Evolutionary conservation across 2,329 filamentous ascomycete genomes (phyloP).

Genomic region (Penicillium sp.): DNA sequence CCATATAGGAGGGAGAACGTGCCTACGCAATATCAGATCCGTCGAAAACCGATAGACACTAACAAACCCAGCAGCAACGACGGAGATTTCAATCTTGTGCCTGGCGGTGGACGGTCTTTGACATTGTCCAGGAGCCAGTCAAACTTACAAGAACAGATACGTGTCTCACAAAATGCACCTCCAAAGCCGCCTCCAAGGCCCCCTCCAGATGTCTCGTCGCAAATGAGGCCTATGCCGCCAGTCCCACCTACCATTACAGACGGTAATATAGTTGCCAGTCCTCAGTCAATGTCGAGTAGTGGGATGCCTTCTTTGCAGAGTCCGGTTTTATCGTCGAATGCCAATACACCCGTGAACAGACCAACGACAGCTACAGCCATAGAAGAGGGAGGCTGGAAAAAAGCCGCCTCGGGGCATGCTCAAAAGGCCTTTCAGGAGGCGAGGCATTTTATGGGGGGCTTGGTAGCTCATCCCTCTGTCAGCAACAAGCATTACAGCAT

Average conservation of each 20-base stretch:
- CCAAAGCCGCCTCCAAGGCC: background rate
- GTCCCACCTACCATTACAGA: background rate
- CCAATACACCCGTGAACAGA: background rate
- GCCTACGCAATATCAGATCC: slow-evolving; percentile 10
- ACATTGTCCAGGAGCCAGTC: background rate
- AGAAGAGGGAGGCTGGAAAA: slow-evolving; percentile 5
- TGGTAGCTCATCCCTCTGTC: slow-evolving; percentile 61
- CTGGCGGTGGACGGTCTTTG: background rate
- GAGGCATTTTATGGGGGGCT: slow-evolving; percentile 61
- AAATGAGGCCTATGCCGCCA: background rate
- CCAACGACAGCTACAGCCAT: background rate
- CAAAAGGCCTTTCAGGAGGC: slow-evolving; percentile 49
- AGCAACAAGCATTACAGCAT: slow-evolving; percentile 64
- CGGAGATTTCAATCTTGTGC: background rate
- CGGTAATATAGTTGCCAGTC: background rate
- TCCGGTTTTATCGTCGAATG: background rate
- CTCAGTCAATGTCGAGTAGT: slow-evolving; percentile 1
- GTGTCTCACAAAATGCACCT: background rate
- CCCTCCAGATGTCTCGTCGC: no score
- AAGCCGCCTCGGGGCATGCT: slow-evolving; percentile 12
- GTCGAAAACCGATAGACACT: slow-evolving; percentile 11
- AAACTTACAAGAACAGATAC: background rate
- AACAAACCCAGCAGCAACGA: background rate
- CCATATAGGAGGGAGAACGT: slow-evolving; percentile 1
- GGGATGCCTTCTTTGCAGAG: background rate